Conservation (phyloP, 1,284 basidiomycete genomes). For the Leccinum pallidistipes region DNA sequence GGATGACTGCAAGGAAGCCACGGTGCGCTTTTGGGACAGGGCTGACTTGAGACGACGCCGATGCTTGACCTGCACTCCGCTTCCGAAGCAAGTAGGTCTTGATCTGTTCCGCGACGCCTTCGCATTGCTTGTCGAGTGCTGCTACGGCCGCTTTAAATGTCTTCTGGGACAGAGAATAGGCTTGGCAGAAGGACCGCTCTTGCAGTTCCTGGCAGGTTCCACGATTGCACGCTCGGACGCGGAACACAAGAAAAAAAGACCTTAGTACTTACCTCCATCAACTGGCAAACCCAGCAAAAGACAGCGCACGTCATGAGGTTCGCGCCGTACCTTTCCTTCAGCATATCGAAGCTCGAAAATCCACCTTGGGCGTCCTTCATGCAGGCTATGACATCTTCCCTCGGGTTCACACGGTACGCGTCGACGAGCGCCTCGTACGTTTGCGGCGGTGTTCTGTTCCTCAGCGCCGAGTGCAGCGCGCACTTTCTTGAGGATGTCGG, state of each 20-base stretch:
- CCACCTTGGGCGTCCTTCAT: slow-evolving; percentile 31
- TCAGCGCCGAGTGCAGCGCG: slow-evolving; percentile 18
- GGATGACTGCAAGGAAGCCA: slow-evolving; percentile 13
- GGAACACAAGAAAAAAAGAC: background rate
- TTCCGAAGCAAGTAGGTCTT: slow-evolving; percentile 13
- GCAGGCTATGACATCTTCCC: slow-evolving; percentile 21
- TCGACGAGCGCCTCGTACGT: slow-evolving; percentile 26
- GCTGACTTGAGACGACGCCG: background rate
- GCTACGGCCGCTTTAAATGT: slow-evolving; percentile 20
- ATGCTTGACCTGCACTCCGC: background rate
- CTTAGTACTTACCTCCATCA: slow-evolving; percentile 28
- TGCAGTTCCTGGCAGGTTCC: slow-evolving; percentile 23
- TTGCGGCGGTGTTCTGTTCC: background rate
- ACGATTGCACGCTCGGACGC: background rate
- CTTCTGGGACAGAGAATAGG: slow-evolving; percentile 17
- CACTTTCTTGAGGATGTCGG: slow-evolving; percentile 26
- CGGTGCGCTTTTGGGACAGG: slow-evolving; percentile 18
- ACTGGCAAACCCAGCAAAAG: slow-evolving; percentile 35
- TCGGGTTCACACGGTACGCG: slow-evolving; percentile 8
- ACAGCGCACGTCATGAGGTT: slow-evolving; percentile 17
- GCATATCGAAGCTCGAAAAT: slow-evolving; percentile 13
- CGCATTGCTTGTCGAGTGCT: slow-evolving; percentile 26
- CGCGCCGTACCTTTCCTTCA: slow-evolving; percentile 23
- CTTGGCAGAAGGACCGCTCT: slow-evolving; percentile 19
- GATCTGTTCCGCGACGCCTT: slow-evolving; percentile 28